Conservation (phyloP, 2,329 filamentous ascomycete genomes). For the Colletotrichum cereale region DNA sequence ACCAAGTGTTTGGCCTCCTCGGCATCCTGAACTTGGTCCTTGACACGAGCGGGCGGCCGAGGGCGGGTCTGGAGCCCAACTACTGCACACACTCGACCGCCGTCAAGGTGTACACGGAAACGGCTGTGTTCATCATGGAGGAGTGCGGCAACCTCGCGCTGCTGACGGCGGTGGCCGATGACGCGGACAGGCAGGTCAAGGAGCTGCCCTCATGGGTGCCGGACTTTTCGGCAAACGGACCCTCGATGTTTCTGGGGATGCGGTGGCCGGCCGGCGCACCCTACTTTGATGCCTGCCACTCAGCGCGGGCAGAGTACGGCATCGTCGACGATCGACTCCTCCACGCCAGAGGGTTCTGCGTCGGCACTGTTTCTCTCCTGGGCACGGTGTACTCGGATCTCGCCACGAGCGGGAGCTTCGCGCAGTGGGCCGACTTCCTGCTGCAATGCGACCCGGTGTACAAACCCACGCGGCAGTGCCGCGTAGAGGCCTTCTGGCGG, state of each 20-base stretch:
- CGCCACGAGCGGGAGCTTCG: constrained; percentile 27
- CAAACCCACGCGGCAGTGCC: constrained; percentile 41
- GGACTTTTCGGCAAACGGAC: constrained; percentile 42
- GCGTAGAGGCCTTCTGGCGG: constrained; percentile 46
- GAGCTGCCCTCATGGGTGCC: constrained; percentile 42
- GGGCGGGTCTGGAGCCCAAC: constrained; percentile 16
- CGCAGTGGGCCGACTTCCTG: constrained; percentile 35
- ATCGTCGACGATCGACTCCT: constrained; percentile 10
- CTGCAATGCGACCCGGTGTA: constrained; percentile 43
- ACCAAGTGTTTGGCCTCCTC: constrained; percentile 40
- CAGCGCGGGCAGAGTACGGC: neutral
- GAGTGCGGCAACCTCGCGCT: constrained; percentile 38
- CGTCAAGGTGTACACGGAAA: constrained; percentile 19
- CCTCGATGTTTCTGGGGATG: constrained; percentile 15
- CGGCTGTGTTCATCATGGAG: constrained; percentile 27
- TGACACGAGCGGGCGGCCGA: constrained; percentile 12
- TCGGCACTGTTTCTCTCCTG: constrained; percentile 13
- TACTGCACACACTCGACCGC: constrained; percentile 24
- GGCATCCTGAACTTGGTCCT: constrained; percentile 38
- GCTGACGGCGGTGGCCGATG: constrained; percentile 43
- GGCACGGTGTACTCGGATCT: constrained; percentile 32
- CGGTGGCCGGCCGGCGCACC: constrained; percentile 12
- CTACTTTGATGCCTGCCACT: constrained; percentile 25
- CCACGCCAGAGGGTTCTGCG: constrained; percentile 19
- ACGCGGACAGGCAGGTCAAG: constrained; percentile 26